Evolutionary conservation across 2,329 filamentous ascomycete species (phyloP).

Genomic region (Paraphoma chrysanthemicola): DNA sequence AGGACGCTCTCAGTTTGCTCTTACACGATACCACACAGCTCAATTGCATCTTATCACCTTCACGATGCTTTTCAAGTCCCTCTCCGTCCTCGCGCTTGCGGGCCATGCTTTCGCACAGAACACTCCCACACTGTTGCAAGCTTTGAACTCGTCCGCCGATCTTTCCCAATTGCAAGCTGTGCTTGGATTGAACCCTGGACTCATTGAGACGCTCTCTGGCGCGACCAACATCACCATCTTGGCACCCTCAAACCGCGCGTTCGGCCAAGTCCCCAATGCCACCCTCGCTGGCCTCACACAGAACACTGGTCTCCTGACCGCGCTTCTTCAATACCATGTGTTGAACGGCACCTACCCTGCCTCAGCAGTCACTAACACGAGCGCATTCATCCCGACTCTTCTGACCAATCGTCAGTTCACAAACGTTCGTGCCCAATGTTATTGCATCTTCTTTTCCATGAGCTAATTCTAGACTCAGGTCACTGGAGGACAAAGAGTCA

Average conservation of each 20-base stretch:
- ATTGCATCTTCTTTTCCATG: not conserved
- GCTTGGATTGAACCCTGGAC: conserved; percentile 44
- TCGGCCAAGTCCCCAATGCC: conserved; percentile 49
- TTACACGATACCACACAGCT: conserved; percentile 1
- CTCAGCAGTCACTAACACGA: conserved; percentile 46
- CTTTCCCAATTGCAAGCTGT: conserved; percentile 45
- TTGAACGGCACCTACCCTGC: conserved; percentile 59
- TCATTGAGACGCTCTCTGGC: conserved; percentile 47
- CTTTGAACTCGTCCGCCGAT: conserved; percentile 24
- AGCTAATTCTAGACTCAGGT: not conserved
- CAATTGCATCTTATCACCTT: conserved; percentile 1
- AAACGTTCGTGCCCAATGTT: conserved; percentile 52
- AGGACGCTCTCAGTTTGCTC: not conserved
- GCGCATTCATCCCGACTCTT: conserved; percentile 56
- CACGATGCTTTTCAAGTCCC: conserved; percentile 50
- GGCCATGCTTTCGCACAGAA: conserved; percentile 41
- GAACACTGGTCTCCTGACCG: conserved; percentile 47
- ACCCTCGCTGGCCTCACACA: conserved; percentile 34
- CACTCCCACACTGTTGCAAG: conserved; percentile 21
- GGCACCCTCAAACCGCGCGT: conserved; percentile 63
- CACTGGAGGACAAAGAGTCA: conserved; percentile 65
- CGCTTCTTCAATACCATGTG: conserved; percentile 65
- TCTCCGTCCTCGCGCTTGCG: conserved; percentile 46
- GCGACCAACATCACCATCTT: conserved; percentile 64
- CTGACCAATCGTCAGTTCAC: conserved; percentile 61